Evolutionary conservation across 192 early-diverging fungal genomes (phyloP).

Genomic region (Umbelopsis ramanniana): DNA sequence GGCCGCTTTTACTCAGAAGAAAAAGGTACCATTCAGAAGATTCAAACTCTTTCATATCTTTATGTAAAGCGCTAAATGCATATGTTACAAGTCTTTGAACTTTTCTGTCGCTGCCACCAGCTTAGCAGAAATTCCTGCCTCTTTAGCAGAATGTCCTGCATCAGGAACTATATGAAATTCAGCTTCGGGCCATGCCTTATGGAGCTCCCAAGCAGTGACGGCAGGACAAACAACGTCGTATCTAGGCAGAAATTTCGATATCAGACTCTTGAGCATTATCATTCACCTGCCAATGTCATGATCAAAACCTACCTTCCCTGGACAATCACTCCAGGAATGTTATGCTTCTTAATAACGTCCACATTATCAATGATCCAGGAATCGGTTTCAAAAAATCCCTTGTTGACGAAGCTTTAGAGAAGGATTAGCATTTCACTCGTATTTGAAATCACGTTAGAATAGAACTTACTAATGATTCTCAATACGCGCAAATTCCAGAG

Average conservation of each 20-base stretch:
- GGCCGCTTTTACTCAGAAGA: no score
- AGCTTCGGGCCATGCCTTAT: constrained; percentile 66
- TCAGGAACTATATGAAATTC: constrained; percentile 64
- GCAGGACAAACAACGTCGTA: constrained; percentile 44
- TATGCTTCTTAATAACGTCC: constrained; percentile 55
- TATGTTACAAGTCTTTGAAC: constrained; percentile 43
- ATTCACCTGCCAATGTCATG: constrained; percentile 47
- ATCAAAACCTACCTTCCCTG: constrained; percentile 64
- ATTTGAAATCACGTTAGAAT: neutral
- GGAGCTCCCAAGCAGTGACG: constrained; percentile 37
- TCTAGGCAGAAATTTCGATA: constrained; percentile 40
- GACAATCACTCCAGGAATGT: constrained; percentile 68
- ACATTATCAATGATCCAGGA: constrained; percentile 66
- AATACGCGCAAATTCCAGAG: constrained; percentile 71
- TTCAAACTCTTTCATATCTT: neutral
- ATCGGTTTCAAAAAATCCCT: constrained; percentile 70
- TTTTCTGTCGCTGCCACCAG: constrained; percentile 66
- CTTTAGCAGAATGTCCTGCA: constrained; percentile 70
- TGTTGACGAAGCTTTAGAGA: constrained; percentile 63
- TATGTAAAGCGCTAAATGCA: neutral
- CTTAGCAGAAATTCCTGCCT: constrained; percentile 48
- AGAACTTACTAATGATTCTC: constrained; percentile 55
- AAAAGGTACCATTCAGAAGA: no score
- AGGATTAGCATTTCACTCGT: neutral
- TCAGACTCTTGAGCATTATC: constrained; percentile 46